These are phyloP conservation scores for Penicillium sp. DNA, from an alignment of 2,329 filamentous ascomycete genomes.

Conservation along the genomic window DNA sequence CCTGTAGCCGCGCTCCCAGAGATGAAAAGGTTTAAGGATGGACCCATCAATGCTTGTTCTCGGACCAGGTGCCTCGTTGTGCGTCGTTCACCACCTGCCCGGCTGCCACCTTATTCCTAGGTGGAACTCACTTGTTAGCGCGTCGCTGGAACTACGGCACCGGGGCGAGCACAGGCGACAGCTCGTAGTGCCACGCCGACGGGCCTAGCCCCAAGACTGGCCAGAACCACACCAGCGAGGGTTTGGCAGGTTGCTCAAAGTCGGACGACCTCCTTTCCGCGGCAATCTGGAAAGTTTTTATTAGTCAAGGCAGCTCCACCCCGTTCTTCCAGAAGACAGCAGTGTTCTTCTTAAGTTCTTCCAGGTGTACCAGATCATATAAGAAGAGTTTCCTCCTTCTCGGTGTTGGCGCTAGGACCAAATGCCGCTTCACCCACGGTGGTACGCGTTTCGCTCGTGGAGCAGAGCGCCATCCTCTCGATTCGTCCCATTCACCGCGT, in stretches of 20 bases:
- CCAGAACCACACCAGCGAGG: background rate
- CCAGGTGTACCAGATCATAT: background rate
- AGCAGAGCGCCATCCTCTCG: background rate
- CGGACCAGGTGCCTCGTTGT: background rate
- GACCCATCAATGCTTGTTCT: background rate
- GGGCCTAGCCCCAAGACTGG: background rate
- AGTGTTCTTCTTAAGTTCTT: background rate
- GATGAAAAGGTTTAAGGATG: background rate
- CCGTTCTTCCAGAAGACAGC: background rate
- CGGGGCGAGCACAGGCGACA: background rate
- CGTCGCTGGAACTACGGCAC: background rate
- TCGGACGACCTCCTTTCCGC: constrained; percentile 4
- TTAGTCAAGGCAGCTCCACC: constrained; percentile 14
- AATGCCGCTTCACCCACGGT: constrained; percentile 4
- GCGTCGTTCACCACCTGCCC: background rate
- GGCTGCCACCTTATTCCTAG: background rate
- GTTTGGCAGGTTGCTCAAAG: background rate
- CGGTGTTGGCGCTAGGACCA: background rate
- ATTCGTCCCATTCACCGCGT: background rate
- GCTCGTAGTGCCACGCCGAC: background rate
- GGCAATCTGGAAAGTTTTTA: constrained; percentile 2
- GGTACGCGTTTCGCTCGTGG: background rate
- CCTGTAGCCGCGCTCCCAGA: background rate
- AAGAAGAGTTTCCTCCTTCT: background rate
- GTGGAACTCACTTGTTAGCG: background rate